Percentiles rank a stretch among this genome's conserved stretches.
Conservation (phyloP, 1,284 basidiomycete species). For the Cryptococcus maquisensis region DNA sequence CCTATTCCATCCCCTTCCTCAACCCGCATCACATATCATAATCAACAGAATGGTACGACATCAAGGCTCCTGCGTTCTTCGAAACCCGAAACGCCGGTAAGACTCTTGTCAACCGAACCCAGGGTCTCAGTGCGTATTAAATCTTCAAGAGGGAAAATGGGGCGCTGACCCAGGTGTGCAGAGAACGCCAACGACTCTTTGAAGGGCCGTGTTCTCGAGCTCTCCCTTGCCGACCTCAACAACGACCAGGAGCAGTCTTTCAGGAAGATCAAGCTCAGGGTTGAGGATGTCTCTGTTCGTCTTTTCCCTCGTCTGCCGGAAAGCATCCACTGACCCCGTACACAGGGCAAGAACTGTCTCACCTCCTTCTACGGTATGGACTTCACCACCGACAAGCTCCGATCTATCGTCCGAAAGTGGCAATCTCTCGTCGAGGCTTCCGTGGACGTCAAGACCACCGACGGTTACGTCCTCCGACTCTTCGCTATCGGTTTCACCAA, state of each 20-base stretch:
- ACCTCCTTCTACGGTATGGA: slow-evolving; percentile 99
- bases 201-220: slow-evolving; percentile 94
- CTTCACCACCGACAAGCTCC: slow-evolving; percentile 99
- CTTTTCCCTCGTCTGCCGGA: neutral
- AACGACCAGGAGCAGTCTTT: slow-evolving; percentile 99
- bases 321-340: neutral
- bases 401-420: slow-evolving; percentile 99
- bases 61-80: slow-evolving; percentile 98
- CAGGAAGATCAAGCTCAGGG: slow-evolving; percentile 98
- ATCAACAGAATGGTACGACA: slow-evolving; percentile 90
- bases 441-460: slow-evolving; percentile 98
- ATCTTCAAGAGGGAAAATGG: neutral
- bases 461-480: slow-evolving; percentile 98
- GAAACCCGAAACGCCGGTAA: slow-evolving; percentile 96
- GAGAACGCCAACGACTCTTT: slow-evolving; percentile 99
- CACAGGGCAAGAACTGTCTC: slow-evolving; percentile 95
- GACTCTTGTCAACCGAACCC: slow-evolving; percentile 97
- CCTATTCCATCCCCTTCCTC: neutral
- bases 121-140: slow-evolving; percentile 81
- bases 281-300: slow-evolving; percentile 73
- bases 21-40: neutral
- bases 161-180: slow-evolving; percentile 40
- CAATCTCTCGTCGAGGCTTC: slow-evolving; percentile 98
- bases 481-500: slow-evolving; percentile 99
- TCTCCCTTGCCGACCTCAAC: slow-evolving; percentile 96